Evolutionary conservation across 2,329 filamentous ascomycete genomes (phyloP).

Genomic region (Aspergillus brasiliensis): DNA sequence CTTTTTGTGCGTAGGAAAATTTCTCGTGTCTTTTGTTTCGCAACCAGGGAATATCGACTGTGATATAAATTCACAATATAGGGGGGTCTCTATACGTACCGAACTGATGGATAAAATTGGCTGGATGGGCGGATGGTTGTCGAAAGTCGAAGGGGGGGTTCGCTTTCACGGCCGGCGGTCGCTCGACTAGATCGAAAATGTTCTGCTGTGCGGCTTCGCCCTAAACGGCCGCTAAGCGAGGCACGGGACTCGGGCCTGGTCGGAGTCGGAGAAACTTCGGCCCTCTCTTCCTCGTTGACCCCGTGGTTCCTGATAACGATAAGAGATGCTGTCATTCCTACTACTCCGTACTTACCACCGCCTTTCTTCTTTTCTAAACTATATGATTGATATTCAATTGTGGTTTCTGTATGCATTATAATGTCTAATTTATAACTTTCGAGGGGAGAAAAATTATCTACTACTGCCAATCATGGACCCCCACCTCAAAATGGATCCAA

Average conservation of each 20-base stretch:
- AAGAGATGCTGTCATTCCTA: slow-evolving; percentile 3
- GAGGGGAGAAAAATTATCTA: background rate
- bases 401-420: background rate
- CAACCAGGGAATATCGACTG: background rate
- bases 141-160: slow-evolving; percentile 44
- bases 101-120: slow-evolving; percentile 40
- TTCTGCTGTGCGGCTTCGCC: slow-evolving; percentile 43
- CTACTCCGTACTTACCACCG: background rate
- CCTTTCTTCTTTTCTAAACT: too few species aligned
- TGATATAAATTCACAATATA: slow-evolving; percentile 16
- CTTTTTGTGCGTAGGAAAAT: background rate
- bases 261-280: slow-evolving; percentile 22
- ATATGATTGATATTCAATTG: too few species aligned
- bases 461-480: background rate
- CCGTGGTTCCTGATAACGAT: slow-evolving; percentile 17
- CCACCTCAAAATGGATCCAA: slow-evolving; percentile 2
- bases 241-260: slow-evolving; percentile 24
- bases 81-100: slow-evolving; percentile 37
- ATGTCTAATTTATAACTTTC: background rate
- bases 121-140: slow-evolving; percentile 39
- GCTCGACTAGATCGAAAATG: slow-evolving; percentile 39
- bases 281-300: background rate
- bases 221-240: slow-evolving; percentile 43
- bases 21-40: background rate
- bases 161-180: slow-evolving; percentile 37